Base-by-base conservation (phyloP, 2,329 filamentous ascomycete genomes). In the Acephala macrosclerotiorum region DNA sequence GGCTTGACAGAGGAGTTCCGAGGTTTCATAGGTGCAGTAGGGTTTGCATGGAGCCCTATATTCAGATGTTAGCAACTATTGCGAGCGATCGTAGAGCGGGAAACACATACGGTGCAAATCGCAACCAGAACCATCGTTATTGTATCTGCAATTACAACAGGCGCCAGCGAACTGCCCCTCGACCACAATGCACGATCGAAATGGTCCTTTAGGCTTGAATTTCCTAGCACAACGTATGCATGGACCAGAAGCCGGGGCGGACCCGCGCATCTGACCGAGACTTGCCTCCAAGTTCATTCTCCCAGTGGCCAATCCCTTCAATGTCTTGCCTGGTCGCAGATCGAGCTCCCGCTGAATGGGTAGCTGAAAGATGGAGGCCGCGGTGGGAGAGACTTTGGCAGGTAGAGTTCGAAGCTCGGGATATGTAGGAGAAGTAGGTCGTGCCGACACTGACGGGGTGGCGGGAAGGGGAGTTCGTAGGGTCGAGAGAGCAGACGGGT, bases 141-240 rank as follows among this genome's bases (percentile, higher is more conserved):
- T 49, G 20, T 49, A 49, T 49, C 45, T 49, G 20, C 45, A 49
- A 25, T 49, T 49, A 49, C 45, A 49, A 12, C 45, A 49, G 8
- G 45, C 45, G 8, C 45, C 45, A 22, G 18, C 45, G 18, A 49
- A 49, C 45, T 49, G 7, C 18, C 45, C 45, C 18, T 20, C 18
- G 18, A 49, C 45, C 18, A 49, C 45, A 18, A 49, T 49, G 18
- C 45, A 49, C 20, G 18, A 9, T 18, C 7, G 7, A 18, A 49
- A 49, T 49, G 45, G 45, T 5, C 45, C 45, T 49, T 49, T 49
- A 18, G 45, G 20, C 20, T 22, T 49, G 3, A 3, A 22, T 22
- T 5, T 22, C 18, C 45, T 22, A 2, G 45, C 45, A 18, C 45
- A 49, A 25, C 45, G 45, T 8, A 11, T 20, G 45, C 45, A 49